Conservation (phyloP, 1,139 yeast genomes). For the Debaryomyces psychrophilus region DNA sequence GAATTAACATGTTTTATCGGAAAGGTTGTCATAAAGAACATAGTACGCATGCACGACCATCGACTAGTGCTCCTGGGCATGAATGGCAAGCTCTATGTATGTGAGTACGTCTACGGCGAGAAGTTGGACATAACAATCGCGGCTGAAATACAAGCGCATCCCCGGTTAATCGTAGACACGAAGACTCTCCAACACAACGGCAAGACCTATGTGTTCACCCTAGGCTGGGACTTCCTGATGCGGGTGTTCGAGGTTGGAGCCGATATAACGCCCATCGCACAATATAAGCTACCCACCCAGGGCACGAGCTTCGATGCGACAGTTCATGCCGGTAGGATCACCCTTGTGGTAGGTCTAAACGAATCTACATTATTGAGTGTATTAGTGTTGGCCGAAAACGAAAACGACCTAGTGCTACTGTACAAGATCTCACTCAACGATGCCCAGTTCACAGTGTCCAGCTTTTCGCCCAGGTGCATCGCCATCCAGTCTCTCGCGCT, state of each 20-base stretch:
- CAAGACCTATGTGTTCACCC: slow-evolving; percentile 48
- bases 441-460: slow-evolving; percentile 71
- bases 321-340: slow-evolving; percentile 28
- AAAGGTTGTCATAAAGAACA: slow-evolving; percentile 38
- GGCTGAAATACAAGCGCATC: slow-evolving; percentile 29
- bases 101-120: slow-evolving; percentile 17
- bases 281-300: slow-evolving; percentile 44
- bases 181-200: slow-evolving; percentile 21
- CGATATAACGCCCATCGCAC: slow-evolving; percentile 27
- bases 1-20: slow-evolving; percentile 21
- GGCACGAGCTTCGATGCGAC: slow-evolving; percentile 53
- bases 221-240: slow-evolving; percentile 64
- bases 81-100: slow-evolving; percentile 37
- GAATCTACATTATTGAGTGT: slow-evolving; percentile 64
- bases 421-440: slow-evolving; percentile 67
- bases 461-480: slow-evolving; percentile 63
- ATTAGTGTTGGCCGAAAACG: slow-evolving; percentile 25
- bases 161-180: slow-evolving; percentile 37
- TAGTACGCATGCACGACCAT: slow-evolving; percentile 23
- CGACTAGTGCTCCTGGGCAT: slow-evolving; percentile 38
- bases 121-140: slow-evolving; percentile 14
- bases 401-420: slow-evolving; percentile 23
- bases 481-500: slow-evolving; percentile 25
- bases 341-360: slow-evolving; percentile 56
- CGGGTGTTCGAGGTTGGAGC: slow-evolving; percentile 39